Percentiles rank a stretch among this genome's conserved stretches.
Conservation (phyloP, 2,329 filamentous ascomycete species). For the Alternaria novae-zelandiae region DNA sequence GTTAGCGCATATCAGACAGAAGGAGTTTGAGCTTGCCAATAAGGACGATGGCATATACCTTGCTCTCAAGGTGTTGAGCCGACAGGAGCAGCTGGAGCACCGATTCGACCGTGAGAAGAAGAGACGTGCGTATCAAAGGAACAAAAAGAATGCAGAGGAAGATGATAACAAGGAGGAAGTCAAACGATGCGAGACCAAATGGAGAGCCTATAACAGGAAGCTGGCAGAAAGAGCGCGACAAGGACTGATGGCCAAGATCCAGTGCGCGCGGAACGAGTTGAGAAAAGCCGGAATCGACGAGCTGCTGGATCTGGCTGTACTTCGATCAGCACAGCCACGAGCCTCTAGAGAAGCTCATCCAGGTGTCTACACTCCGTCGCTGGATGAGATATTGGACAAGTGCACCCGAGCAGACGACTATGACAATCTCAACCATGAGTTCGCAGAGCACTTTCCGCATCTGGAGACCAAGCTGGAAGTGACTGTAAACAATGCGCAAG, state of each 20-base stretch:
- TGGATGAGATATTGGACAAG: not conserved
- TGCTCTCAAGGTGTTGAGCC: constrained; percentile 17
- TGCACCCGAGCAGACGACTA: not conserved
- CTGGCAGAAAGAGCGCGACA: constrained; percentile 4
- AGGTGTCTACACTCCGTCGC: not conserved
- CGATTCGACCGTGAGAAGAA: constrained; percentile 4
- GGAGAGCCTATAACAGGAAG: not conserved
- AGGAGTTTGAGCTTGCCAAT: constrained; percentile 14
- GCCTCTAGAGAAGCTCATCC: not conserved
- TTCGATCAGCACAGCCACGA: constrained; percentile 24
- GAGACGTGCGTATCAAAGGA: not conserved
- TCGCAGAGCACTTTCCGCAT: not conserved
- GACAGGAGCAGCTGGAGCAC: constrained; percentile 5
- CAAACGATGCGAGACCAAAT: not conserved
- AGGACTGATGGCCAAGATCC: constrained; percentile 10
- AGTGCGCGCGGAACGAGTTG: constrained; percentile 8
- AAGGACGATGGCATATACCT: constrained; percentile 22
- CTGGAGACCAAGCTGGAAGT: constrained; percentile 5
- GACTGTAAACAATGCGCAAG: constrained; percentile 1
- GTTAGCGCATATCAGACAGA: constrained; percentile 23
- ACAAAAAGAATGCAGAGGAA: constrained; percentile 7
- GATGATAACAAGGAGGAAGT: constrained; percentile 1
- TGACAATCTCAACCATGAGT: not conserved
- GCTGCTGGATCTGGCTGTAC: constrained; percentile 15
- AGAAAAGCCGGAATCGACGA: constrained; percentile 9